Evolutionary conservation across 176 grass and related monocot species (phyloP).

Genomic region (Hsuehochloa calcarea): DNA sequence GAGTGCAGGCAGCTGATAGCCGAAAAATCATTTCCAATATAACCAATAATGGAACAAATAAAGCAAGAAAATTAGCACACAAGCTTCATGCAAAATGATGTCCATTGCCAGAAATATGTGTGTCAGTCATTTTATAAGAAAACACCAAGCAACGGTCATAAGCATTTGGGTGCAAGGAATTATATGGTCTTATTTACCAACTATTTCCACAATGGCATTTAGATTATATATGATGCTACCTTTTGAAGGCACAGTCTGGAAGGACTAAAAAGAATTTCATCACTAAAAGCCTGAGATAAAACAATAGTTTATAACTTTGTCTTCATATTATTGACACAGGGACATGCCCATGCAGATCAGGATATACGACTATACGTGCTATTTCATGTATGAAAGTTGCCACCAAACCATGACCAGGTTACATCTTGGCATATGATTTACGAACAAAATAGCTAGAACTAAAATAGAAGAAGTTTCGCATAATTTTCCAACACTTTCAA

Average conservation of each 20-base stretch:
- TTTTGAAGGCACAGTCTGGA: not conserved
- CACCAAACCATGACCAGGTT: not conserved
- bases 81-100: not conserved
- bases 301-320: not conserved
- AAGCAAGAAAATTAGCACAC: not conserved
- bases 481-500: not conserved
- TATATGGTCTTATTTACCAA: not conserved
- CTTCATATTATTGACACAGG: not conserved
- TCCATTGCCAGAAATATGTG: not conserved
- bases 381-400: not conserved
- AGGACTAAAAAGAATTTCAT: not conserved
- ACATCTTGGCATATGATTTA: not conserved
- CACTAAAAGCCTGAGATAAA: not conserved
- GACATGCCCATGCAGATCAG: not conserved
- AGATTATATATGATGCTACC: not conserved
- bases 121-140: not conserved
- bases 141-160: not conserved
- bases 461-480: not conserved
- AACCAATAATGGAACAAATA: not conserved
- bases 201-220: not conserved
- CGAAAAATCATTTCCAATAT: slow-evolving; percentile 25
- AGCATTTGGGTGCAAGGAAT: not conserved
- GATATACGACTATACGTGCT: not conserved
- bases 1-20: not conserved
- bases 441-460: not conserved